A percentile compares a stretch with the other conserved stretches of the same genome.
Evolutionary conservation across 768 basidiomycete species (phyloP).

Genomic region (Clathrus columnatus): DNA sequence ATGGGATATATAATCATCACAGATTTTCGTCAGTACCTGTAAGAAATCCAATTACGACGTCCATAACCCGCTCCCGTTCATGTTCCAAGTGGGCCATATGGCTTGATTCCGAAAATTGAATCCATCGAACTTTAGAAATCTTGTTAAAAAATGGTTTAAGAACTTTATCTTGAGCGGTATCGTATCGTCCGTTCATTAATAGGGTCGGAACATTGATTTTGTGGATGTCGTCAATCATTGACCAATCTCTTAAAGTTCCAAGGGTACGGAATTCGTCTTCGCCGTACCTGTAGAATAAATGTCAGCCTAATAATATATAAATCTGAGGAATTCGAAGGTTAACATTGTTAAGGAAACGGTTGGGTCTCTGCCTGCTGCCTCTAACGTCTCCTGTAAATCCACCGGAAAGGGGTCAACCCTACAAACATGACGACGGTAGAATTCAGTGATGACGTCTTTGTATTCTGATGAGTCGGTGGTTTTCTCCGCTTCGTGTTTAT

Average conservation of each 20-base stretch:
- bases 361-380: conserved; percentile 32
- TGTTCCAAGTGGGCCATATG: conserved; percentile 36
- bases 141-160: conserved; percentile 29
- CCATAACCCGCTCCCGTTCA: too few species aligned
- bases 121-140: conserved; percentile 36
- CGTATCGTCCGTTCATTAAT: conserved; percentile 33
- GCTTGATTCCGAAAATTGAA: conserved; percentile 34
- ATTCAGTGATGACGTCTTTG: too few species aligned
- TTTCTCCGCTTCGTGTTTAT: too few species aligned
- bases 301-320: too few species aligned
- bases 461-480: too few species aligned
- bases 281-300: too few species aligned
- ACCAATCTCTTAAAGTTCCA: conserved; percentile 38
- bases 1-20: too few species aligned
- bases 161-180: conserved; percentile 32
- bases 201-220: conserved; percentile 29
- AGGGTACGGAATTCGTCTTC: conserved; percentile 32
- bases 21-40: too few species aligned
- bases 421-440: too few species aligned
- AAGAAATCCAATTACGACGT: conserved; percentile 28
- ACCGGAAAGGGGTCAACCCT: too few species aligned
- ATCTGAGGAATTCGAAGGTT: too few species aligned
- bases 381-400: too few species aligned
- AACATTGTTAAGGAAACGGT: conserved; percentile 45
- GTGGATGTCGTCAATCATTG: conserved; percentile 34